Evolutionary conservation across 2,329 filamentous ascomycete species (phyloP).

Genomic region (Neopestalotiopsis clavispora): DNA sequence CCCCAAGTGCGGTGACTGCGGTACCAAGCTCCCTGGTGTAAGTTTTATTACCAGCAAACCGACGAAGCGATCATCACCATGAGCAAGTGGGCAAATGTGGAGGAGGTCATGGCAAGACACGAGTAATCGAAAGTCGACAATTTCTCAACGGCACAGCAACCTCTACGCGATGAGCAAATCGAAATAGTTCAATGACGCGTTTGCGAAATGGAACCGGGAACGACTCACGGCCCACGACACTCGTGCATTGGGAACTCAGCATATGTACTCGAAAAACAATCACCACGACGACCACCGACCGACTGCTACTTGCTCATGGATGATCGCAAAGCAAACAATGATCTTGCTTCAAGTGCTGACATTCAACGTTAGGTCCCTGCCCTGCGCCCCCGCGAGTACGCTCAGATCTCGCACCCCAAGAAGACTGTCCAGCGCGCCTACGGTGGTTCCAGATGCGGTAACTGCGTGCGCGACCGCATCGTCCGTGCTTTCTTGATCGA

Average conservation of each 20-base stretch:
- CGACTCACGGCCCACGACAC: not conserved
- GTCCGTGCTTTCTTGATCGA: conserved; percentile 99
- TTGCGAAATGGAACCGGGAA: not conserved
- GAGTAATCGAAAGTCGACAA: not conserved
- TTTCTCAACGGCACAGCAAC: not conserved
- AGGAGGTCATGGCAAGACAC: not conserved
- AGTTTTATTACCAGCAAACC: conserved; percentile 53
- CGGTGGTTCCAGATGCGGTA: conserved; percentile 96
- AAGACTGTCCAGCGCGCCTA: conserved; percentile 99
- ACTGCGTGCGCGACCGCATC: conserved; percentile 97
- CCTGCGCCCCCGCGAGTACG: conserved; percentile 97
- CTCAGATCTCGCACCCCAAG: conserved; percentile 95
- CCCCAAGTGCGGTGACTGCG: conserved; percentile 99
- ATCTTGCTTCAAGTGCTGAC: not conserved
- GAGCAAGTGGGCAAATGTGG: conserved; percentile 5
- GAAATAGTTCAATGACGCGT: not conserved
- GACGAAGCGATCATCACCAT: not conserved
- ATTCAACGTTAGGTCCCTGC: conserved; percentile 74
- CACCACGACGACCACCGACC: not conserved
- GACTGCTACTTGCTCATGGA: not conserved
- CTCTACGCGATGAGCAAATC: not conserved
- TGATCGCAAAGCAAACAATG: not conserved
- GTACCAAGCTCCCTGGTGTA: conserved; percentile 96
- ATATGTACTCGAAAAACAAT: too few species aligned
- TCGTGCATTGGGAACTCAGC: not conserved